phyloP scores from a whole-genome alignment of 176 grass and related monocot genomes.

The Microstegium vimineum region DNA sequence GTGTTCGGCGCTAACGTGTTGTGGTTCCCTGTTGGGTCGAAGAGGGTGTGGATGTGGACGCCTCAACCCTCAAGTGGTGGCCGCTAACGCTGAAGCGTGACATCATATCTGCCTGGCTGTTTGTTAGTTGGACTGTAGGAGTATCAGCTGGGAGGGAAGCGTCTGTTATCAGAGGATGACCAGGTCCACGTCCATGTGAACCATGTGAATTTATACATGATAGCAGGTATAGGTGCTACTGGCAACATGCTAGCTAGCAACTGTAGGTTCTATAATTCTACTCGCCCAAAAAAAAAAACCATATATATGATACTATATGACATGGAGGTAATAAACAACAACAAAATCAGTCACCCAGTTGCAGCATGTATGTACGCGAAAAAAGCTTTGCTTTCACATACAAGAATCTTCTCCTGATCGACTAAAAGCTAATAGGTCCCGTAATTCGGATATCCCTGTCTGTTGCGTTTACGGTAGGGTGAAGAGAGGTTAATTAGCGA shows the following conservation, averaged over 20 bases:
- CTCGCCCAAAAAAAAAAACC: neutral
- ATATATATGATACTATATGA: neutral
- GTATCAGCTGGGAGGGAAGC: neutral
- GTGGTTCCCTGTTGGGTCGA: neutral
- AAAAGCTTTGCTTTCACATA: neutral
- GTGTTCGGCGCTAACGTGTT: neutral
- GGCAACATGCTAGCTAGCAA: neutral
- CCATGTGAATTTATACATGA: slow-evolving; percentile 12
- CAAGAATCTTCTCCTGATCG: neutral
- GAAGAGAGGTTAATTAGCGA: neutral
- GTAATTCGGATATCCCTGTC: neutral
- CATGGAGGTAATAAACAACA: neutral
- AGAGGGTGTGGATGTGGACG: neutral
- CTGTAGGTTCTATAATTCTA: neutral
- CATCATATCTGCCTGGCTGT: neutral
- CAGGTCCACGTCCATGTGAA: slow-evolving; percentile 29
- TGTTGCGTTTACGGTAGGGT: neutral
- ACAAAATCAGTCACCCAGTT: neutral
- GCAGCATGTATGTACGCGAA: neutral
- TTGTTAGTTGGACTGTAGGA: neutral
- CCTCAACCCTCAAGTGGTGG: neutral
- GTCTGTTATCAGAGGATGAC: neutral
- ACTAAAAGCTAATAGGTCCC: neutral
- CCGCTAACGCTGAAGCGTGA: neutral
- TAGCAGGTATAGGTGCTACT: neutral